Conservation (phyloP, 1,284 basidiomycete genomes). For the Fomes fomentarius region DNA sequence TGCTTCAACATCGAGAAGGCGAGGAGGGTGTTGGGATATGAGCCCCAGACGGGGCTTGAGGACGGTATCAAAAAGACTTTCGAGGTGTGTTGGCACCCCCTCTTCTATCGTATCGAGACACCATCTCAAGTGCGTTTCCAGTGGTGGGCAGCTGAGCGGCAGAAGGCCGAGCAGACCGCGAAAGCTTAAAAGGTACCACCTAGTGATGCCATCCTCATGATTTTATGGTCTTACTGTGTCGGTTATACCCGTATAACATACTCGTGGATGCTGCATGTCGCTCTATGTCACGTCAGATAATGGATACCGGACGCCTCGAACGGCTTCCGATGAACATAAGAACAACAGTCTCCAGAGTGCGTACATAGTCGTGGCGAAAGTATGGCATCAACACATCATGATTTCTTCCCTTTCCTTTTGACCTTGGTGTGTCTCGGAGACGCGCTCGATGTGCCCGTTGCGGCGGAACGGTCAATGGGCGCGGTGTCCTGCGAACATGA, state of each 20-base stretch:
- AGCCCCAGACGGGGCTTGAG: conserved; percentile 87
- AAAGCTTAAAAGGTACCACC: conserved; percentile 25
- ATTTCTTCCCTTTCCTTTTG: too few relatives aligned
- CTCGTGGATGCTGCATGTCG: not conserved
- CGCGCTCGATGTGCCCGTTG: too few relatives aligned
- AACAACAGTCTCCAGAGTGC: too few relatives aligned
- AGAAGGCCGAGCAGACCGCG: conserved; percentile 22
- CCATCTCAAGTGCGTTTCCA: not conserved
- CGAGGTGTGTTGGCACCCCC: conserved; percentile 51
- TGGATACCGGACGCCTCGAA: not conserved
- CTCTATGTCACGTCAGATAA: conserved; percentile 14
- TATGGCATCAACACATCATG: too few relatives aligned
- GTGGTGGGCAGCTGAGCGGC: conserved; percentile 28
- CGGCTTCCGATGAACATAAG: not conserved
- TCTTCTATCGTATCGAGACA: not conserved
- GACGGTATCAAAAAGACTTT: conserved; percentile 86
- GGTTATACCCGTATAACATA: conserved; percentile 20
- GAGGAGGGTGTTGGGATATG: conserved; percentile 89
- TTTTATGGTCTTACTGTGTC: conserved; percentile 7
- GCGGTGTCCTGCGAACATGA: too few relatives aligned
- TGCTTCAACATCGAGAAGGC: conserved; percentile 98
- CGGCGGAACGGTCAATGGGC: too few relatives aligned
- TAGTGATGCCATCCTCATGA: conserved; percentile 8
- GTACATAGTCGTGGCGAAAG: too few relatives aligned
- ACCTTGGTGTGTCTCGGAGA: too few relatives aligned